These are phyloP conservation scores for Phalaenopsis equestris DNA, from an alignment of 106 monocot genomes.

Conservation along the genomic window DNA sequence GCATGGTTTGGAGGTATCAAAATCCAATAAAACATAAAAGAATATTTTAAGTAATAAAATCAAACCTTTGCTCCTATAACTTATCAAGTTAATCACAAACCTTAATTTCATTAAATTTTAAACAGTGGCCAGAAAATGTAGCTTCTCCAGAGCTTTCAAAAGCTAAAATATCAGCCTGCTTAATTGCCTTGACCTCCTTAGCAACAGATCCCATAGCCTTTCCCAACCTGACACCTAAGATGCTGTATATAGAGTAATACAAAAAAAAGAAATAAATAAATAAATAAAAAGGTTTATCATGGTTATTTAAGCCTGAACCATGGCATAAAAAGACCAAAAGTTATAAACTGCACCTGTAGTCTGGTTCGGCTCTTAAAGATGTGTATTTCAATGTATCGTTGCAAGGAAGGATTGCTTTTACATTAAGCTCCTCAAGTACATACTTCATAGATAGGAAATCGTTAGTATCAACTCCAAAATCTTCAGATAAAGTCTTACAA, in stretches of 20 bases:
- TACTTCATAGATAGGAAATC: constrained; percentile 43
- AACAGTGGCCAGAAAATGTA: constrained; percentile 55
- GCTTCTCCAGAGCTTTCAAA: constrained; percentile 78
- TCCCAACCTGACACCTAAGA: constrained; percentile 81
- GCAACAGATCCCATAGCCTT: constrained; percentile 81
- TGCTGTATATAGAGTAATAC: constrained; percentile 19
- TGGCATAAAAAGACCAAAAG: background rate
- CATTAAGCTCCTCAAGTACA: constrained; percentile 92
- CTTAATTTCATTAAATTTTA: constrained; percentile 85
- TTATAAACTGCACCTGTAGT: constrained; percentile 61
- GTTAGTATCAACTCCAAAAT: background rate
- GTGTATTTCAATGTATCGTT: constrained; percentile 85
- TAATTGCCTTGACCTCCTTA: constrained; percentile 82
- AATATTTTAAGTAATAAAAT: background rate
- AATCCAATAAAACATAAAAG: background rate
- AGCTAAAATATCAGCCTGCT: constrained; percentile 64
- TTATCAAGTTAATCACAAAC: constrained; percentile 15
- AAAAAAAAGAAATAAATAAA: too few species aligned
- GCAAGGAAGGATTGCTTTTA: constrained; percentile 87
- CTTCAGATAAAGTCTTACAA: background rate
- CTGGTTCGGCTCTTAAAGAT: constrained; percentile 87
- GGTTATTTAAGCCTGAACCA: background rate
- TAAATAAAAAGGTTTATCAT: background rate
- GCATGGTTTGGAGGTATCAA: background rate
- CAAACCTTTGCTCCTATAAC: background rate